Conservation (phyloP, 805 yeast genomes). For the Schwanniomyces pseudopolymorphus region DNA sequence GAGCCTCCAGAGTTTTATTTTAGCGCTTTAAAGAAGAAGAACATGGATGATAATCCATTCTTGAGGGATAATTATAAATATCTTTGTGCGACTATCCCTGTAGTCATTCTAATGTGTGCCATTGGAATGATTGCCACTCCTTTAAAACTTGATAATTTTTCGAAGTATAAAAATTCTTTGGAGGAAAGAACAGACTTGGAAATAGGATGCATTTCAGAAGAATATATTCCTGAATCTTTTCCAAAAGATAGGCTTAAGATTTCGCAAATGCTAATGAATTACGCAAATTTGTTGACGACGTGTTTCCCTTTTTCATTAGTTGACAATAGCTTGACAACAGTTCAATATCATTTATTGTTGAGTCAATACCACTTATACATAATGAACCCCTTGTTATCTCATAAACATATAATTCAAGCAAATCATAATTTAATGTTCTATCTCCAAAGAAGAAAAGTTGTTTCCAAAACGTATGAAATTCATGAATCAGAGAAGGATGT, state of each 20-base stretch:
- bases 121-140: slow-evolving; percentile 31
- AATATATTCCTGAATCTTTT: slow-evolving; percentile 10
- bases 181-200: slow-evolving; percentile 25
- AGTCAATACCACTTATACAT: slow-evolving; percentile 28
- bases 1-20: slow-evolving; percentile 8
- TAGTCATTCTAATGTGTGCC: slow-evolving; percentile 29
- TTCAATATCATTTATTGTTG: slow-evolving; percentile 19
- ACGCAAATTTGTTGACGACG: slow-evolving; percentile 17
- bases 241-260: slow-evolving; percentile 20
- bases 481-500: slow-evolving; percentile 12
- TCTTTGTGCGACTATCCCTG: slow-evolving; percentile 24
- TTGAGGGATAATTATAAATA: slow-evolving; percentile 17
- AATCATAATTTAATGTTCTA: slow-evolving; percentile 30
- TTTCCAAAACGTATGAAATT: slow-evolving; percentile 3
- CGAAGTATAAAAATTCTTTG: slow-evolving; percentile 22
- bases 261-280: slow-evolving; percentile 20
- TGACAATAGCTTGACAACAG: slow-evolving; percentile 15
- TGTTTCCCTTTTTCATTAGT: slow-evolving; percentile 19
- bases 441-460: slow-evolving; percentile 17
- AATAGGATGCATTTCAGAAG: slow-evolving; percentile 18
- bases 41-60: slow-evolving; percentile 16
- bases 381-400: slow-evolving; percentile 27
- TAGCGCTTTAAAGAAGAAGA: slow-evolving; percentile 11
- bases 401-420: slow-evolving; percentile 22
- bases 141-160: slow-evolving; percentile 31